phyloP scores from a whole-genome alignment of 2,329 filamentous ascomycete genomes.

The Hymenoscyphus linearis region DNA sequence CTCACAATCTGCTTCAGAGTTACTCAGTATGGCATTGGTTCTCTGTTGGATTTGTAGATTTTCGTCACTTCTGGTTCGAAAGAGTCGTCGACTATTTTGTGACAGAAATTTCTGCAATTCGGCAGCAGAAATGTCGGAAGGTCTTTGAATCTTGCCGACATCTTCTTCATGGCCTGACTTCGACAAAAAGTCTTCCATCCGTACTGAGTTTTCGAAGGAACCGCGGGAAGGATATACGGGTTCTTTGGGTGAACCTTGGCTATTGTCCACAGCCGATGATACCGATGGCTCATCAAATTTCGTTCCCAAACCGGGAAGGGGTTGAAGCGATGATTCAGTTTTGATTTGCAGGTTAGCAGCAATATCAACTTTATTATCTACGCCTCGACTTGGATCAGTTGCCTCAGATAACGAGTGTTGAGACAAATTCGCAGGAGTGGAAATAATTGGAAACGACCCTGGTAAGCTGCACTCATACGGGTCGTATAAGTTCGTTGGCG shows the following conservation, averaged over 20 bases:
- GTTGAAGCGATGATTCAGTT: neutral
- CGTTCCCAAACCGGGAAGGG: neutral
- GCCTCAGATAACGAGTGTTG: neutral
- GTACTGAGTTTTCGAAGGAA: neutral
- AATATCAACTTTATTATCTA: neutral
- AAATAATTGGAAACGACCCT: neutral
- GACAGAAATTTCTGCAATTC: neutral
- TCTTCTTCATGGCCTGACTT: neutral
- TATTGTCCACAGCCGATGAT: neutral
- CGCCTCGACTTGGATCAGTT: neutral
- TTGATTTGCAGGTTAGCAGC: neutral
- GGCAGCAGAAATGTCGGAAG: neutral
- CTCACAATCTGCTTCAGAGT: neutral
- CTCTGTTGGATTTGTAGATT: conserved; percentile 9
- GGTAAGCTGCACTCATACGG: neutral
- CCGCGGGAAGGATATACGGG: neutral
- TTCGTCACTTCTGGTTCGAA: conserved; percentile 9
- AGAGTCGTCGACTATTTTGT: neutral
- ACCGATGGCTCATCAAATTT: neutral
- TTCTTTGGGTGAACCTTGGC: neutral
- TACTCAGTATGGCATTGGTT: conserved; percentile 2
- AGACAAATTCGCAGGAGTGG: neutral
- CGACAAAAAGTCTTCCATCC: neutral
- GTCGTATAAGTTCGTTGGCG: neutral
- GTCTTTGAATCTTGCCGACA: neutral